Evolutionary conservation across 805 yeast genomes (phyloP), one percentile per base, ranked within the genome.

Genomic region (Candida insectalens): DNA sequence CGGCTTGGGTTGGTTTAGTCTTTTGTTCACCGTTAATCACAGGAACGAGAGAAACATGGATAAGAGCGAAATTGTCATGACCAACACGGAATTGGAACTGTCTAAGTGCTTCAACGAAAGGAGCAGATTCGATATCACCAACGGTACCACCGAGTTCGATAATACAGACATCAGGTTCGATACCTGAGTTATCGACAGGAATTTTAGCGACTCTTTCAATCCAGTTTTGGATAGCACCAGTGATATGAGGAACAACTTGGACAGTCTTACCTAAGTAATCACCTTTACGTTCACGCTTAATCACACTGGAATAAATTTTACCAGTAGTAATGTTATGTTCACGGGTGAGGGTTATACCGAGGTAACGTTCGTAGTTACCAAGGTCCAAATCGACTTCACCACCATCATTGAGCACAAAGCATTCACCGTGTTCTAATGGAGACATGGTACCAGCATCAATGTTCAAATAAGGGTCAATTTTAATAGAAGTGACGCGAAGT

Each of bases 391-490:
- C 99, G 30, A 89, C 95, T 64, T 92, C 99, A 50, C 98, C 99
- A 59, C 99, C 99, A 57, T 92, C 99, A 59, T 89, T 83, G 53
- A 92, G 70, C 34, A 92, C 97, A 57, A 92, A 92, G 57, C 95
- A 95, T 62, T 92, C 99, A 49, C 99, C 98, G 57, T 92, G 99
- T 62, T 92, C 99, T 55, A 92, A 68, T 16, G 99, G 99, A 27
- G 96, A 84, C 99, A 92, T 92, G 29, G 99, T 92, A 50, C 99
- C 99, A 26, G 99, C 99, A 65, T 92, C 99, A 47, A 92, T 85
- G 65, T 92, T 92, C 94, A 92, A 83, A 63, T 92, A 92, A 27
- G 99, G 99, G 65, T 92, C 99, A 52, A 92, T 92, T 62, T 92
- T 92, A 66, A 92, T 89, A 12, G 97, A 87, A 4, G 98, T 89